phyloP scores from a whole-genome alignment of 2,329 filamentous ascomycete genomes.

The Penicillium sp. region DNA sequence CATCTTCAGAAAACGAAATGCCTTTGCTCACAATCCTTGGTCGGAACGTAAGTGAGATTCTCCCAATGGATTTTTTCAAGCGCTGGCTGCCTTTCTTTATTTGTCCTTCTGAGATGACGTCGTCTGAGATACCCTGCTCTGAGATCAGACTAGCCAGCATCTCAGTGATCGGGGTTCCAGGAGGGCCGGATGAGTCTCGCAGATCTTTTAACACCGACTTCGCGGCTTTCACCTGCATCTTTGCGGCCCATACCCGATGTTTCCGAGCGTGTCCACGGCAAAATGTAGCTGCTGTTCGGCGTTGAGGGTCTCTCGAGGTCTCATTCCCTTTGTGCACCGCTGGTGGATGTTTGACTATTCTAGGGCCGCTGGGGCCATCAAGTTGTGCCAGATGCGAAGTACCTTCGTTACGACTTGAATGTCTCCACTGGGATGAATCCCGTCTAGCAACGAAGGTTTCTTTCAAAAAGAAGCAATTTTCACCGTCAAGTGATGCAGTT shows the following conservation, averaged over 20 bases:
- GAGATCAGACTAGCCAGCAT: slow-evolving; percentile 24
- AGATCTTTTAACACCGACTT: slow-evolving; percentile 12
- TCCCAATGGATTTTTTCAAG: neutral
- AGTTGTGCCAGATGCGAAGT: neutral
- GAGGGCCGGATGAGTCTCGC: slow-evolving; percentile 30
- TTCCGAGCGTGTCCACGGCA: slow-evolving; percentile 19
- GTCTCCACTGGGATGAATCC: neutral
- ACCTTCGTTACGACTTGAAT: neutral
- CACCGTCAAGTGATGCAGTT: neutral
- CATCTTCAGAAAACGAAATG: neutral
- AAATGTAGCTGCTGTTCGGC: neutral
- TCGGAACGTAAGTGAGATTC: neutral
- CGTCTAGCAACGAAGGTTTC: neutral
- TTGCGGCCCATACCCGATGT: slow-evolving; percentile 39
- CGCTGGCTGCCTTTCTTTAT: neutral
- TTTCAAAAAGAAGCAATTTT: neutral
- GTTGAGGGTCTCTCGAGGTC: neutral
- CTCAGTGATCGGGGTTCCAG: slow-evolving; percentile 37
- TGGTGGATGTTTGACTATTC: neutral
- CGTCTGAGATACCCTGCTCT: slow-evolving; percentile 10
- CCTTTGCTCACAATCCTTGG: neutral
- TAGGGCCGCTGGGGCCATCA: neutral
- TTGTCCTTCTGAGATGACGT: neutral
- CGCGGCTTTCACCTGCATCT: slow-evolving; percentile 35
- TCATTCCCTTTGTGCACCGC: neutral